Evolutionary conservation across 129 eudicot genomes (phyloP).

Genomic region (Dittrichia graveolens): DNA sequence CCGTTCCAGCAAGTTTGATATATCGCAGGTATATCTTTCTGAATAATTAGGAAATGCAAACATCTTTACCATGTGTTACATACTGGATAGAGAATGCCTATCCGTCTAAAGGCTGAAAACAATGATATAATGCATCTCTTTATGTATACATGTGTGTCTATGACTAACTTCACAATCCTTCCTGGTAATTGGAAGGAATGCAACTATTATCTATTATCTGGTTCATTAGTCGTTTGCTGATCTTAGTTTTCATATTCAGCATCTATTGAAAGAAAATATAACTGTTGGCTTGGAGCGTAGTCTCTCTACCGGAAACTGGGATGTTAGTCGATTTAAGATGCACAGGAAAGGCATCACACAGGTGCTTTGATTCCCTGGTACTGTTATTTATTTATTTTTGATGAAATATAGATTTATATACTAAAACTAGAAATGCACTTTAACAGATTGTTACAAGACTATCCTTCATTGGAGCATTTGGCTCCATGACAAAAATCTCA

Average conservation of each 20-base stretch:
- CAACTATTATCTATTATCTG: not conserved
- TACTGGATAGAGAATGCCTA: no score
- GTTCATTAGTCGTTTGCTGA: not conserved
- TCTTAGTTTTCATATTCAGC: slow-evolving; percentile 36
- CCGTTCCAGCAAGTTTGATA: slow-evolving; percentile 70
- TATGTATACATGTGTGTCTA: no score
- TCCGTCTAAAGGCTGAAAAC: no score
- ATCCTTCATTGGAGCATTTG: slow-evolving; percentile 77
- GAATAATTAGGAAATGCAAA: not conserved
- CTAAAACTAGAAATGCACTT: not conserved
- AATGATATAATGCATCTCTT: no score
- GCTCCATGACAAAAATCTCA: slow-evolving; percentile 74
- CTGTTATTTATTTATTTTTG: not conserved
- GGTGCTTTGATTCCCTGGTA: slow-evolving; percentile 43
- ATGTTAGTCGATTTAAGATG: slow-evolving; percentile 75
- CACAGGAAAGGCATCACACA: slow-evolving; percentile 87
- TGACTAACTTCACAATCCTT: no score
- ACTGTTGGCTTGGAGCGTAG: slow-evolving; percentile 74
- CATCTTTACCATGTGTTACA: slow-evolving; percentile 11
- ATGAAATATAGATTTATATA: not conserved
- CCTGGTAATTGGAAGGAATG: not conserved
- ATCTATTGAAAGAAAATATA: slow-evolving; percentile 50
- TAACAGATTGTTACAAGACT: slow-evolving; percentile 80
- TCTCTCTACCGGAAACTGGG: slow-evolving; percentile 94
- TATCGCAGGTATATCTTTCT: slow-evolving; percentile 55